Evolutionary conservation across 148 eudicot species (phyloP).

Genomic region (Bassia scoparia): DNA sequence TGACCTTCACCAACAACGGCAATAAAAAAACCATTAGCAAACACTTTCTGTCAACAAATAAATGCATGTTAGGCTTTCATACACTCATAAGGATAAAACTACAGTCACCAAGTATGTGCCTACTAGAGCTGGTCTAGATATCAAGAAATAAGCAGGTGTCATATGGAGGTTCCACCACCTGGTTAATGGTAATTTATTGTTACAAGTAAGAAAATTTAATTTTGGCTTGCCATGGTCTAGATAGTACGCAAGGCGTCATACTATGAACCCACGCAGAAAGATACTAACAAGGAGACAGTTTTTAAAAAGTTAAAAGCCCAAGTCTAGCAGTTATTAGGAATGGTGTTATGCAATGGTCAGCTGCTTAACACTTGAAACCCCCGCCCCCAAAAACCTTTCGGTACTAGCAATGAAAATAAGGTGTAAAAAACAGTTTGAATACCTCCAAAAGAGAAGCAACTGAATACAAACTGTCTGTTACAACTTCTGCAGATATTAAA

Average conservation of each 20-base stretch:
- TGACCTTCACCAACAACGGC: neutral
- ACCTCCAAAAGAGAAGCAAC: neutral
- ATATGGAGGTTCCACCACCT: neutral
- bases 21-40: neutral
- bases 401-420: neutral
- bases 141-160: neutral
- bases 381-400: neutral
- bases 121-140: neutral
- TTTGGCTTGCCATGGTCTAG: neutral
- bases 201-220: neutral
- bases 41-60: neutral
- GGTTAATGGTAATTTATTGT: neutral
- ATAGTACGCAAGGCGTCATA: neutral
- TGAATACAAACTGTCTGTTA: neutral
- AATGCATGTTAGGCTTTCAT: neutral
- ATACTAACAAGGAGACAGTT: neutral
- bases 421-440: neutral
- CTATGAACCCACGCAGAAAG: too few species aligned
- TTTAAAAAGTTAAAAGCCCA: neutral
- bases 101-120: too few species aligned
- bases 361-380: neutral
- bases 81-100: neutral
- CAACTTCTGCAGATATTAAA: slow-evolving; percentile 1
- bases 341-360: neutral
- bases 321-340: neutral